phyloP scores from a whole-genome alignment of 1,139 yeast genomes.

The Candida buenavistaensis region DNA sequence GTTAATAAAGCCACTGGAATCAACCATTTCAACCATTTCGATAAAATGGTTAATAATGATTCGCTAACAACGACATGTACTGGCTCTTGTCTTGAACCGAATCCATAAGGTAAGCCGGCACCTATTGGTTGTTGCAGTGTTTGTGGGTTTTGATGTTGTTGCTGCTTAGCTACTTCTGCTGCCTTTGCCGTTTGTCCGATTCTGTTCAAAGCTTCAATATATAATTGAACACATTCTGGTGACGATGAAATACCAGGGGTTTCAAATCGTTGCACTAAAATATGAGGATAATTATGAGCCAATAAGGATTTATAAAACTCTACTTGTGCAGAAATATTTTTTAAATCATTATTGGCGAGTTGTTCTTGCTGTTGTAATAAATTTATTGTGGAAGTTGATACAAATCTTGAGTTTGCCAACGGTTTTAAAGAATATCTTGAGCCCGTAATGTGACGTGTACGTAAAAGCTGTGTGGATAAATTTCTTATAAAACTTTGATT shows the following conservation, averaged over 20 bases:
- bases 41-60: conserved; percentile 69
- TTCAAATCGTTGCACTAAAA: conserved; percentile 89
- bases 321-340: conserved; percentile 72
- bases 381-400: conserved; percentile 23
- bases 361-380: conserved; percentile 73
- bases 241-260: conserved; percentile 85
- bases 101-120: conserved; percentile 34
- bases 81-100: conserved; percentile 66
- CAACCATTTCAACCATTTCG: conserved; percentile 90
- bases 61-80: conserved; percentile 90
- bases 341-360: conserved; percentile 71
- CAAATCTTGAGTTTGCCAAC: conserved; percentile 8
- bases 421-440: not conserved
- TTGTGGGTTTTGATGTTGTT: conserved; percentile 14
- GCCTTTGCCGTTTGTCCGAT: conserved; percentile 81
- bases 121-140: conserved; percentile 21
- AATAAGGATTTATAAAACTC: conserved; percentile 74
- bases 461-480: not conserved
- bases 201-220: conserved; percentile 75
- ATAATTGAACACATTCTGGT: conserved; percentile 73
- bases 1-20: conserved; percentile 74
- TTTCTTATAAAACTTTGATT: not conserved
- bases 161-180: conserved; percentile 47
- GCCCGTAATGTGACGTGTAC: not conserved
- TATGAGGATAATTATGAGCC: conserved; percentile 83